Conservation (phyloP, 2,329 filamentous ascomycete genomes). For the Rugonectria rugulosa region DNA sequence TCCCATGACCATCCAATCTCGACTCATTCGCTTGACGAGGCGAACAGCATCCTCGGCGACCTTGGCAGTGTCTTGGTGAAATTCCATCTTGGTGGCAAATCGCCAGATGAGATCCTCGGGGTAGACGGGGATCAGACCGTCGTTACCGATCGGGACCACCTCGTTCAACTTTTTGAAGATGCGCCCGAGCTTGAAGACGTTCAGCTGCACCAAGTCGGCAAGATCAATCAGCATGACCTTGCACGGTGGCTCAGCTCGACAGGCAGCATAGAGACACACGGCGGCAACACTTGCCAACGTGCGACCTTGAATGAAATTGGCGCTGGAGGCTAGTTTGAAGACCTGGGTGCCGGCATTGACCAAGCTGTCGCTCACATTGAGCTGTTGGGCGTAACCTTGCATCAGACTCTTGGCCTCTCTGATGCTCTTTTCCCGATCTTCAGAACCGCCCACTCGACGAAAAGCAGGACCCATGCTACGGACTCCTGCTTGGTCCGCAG, state of each 20-base stretch:
- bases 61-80: slow-evolving; percentile 79
- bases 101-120: slow-evolving; percentile 91
- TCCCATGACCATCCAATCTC: slow-evolving; percentile 97
- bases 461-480: slow-evolving; percentile 71
- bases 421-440: slow-evolving; percentile 67
- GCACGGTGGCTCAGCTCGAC: slow-evolving; percentile 79
- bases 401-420: slow-evolving; percentile 66
- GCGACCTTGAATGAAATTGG: slow-evolving; percentile 86
- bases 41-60: slow-evolving; percentile 89
- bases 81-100: slow-evolving; percentile 92
- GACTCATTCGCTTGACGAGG: slow-evolving; percentile 90
- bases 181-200: slow-evolving; percentile 90
- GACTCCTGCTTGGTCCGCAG: slow-evolving; percentile 83
- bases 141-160: slow-evolving; percentile 73
- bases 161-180: slow-evolving; percentile 86
- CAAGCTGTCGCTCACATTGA: slow-evolving; percentile 67
- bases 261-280: slow-evolving; percentile 91
- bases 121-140: slow-evolving; percentile 73
- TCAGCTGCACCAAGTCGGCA: slow-evolving; percentile 81
- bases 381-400: slow-evolving; percentile 67
- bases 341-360: slow-evolving; percentile 73
- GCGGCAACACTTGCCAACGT: slow-evolving; percentile 85
- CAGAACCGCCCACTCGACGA: slow-evolving; percentile 64
- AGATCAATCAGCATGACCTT: slow-evolving; percentile 95
- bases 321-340: slow-evolving; percentile 76